Conservation (phyloP, 140 eudicot genomes). For the Flaveria floridana region DNA sequence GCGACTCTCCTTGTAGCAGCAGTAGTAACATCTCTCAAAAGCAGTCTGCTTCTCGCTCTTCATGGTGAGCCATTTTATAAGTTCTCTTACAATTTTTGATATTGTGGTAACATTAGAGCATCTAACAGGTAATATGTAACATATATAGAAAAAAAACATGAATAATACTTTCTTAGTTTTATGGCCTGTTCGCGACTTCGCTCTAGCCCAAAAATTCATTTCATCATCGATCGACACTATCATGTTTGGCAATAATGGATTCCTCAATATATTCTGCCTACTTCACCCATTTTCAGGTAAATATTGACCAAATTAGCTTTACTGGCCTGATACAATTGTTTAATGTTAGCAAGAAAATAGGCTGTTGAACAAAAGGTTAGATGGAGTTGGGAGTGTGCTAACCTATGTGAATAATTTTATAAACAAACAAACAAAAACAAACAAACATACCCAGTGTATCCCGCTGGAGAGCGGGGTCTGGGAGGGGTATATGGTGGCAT, state of each 20-base stretch:
- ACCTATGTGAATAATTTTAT: neutral
- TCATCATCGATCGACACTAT: too few species aligned
- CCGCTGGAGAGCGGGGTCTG: too few species aligned
- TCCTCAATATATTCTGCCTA: neutral
- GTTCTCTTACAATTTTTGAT: neutral
- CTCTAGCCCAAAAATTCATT: too few species aligned
- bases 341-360: neutral
- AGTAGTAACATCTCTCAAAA: constrained; percentile 47
- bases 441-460: too few species aligned
- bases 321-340: neutral
- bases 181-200: neutral
- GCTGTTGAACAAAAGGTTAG: neutral
- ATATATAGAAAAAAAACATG: neutral
- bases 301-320: constrained; percentile 13
- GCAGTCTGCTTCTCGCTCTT: constrained; percentile 45
- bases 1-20: constrained; percentile 66
- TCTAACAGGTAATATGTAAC: neutral
- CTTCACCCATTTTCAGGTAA: neutral
- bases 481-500: too few species aligned
- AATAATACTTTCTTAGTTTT: neutral
- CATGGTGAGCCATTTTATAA: constrained; percentile 43
- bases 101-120: neutral
- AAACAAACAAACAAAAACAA: too few species aligned
- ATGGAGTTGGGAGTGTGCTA: neutral
- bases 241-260: neutral